Conservation (phyloP, 331 rosid species). For the Cydonia oblonga region DNA sequence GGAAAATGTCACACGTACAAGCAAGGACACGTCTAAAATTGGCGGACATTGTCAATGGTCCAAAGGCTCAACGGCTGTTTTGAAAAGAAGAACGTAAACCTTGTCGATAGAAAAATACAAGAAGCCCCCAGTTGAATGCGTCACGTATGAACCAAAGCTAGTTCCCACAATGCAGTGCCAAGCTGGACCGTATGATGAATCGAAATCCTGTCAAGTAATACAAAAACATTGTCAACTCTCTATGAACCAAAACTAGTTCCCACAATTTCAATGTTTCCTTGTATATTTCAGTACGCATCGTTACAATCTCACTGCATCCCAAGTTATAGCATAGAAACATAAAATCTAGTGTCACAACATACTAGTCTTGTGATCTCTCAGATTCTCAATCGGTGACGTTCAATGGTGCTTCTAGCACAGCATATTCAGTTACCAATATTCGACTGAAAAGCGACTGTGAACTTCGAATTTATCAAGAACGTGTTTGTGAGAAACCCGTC, state of each 20-base stretch:
- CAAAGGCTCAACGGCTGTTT: slow-evolving; percentile 82
- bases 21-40: neutral
- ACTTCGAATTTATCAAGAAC: neutral
- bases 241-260: neutral
- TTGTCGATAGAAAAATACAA: slow-evolving; percentile 92
- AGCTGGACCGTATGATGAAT: slow-evolving; percentile 79
- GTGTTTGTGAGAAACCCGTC: too few relatives aligned
- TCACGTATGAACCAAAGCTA: slow-evolving; percentile 96
- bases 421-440: too few relatives aligned
- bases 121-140: slow-evolving; percentile 85
- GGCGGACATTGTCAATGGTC: slow-evolving; percentile 33
- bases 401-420: too few relatives aligned
- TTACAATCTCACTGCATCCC: neutral
- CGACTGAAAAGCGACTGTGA: neutral
- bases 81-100: slow-evolving; percentile 90
- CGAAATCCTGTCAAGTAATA: slow-evolving; percentile 63
- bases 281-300: neutral
- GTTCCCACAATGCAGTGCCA: slow-evolving; percentile 99
- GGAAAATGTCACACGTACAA: slow-evolving; percentile 5
- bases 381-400: too few relatives aligned
- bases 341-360: neutral
- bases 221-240: slow-evolving; percentile 4
- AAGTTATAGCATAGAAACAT: neutral
- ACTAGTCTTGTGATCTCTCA: neutral
- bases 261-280: neutral